A percentile compares a stretch with the other conserved stretches of the same genome.
Conservation (phyloP, 2,329 filamentous ascomycete species). For the Alternaria alternata region DNA sequence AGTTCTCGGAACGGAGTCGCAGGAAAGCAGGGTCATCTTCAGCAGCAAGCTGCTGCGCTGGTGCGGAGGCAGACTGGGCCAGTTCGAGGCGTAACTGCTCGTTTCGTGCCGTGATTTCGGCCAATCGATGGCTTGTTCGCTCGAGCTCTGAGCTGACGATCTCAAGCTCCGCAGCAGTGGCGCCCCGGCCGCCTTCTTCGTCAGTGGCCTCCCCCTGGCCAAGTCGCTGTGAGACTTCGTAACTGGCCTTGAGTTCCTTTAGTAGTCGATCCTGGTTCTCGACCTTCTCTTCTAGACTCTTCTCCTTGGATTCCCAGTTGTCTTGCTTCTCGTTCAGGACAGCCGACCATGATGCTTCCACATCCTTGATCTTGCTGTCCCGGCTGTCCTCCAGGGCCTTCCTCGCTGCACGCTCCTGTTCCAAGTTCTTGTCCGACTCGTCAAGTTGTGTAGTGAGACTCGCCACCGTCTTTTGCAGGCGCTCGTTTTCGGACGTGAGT, state of each 20-base stretch:
- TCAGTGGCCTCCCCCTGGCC: constrained; percentile 74
- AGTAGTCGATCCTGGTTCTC: constrained; percentile 92
- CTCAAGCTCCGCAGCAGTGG: constrained; percentile 89
- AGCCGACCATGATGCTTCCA: constrained; percentile 88
- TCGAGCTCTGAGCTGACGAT: constrained; percentile 93
- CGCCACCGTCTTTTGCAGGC: constrained; percentile 80
- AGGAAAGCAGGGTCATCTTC: constrained; percentile 92
- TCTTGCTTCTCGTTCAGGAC: constrained; percentile 92
- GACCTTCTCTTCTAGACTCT: constrained; percentile 87
- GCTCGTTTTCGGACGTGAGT: constrained; percentile 85
- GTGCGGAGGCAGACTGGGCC: constrained; percentile 84
- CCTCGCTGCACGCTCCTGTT: constrained; percentile 76
- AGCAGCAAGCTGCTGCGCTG: constrained; percentile 65
- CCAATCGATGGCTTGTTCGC: constrained; percentile 82
- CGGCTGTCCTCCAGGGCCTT: constrained; percentile 79
- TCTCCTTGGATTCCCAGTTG: constrained; percentile 96
- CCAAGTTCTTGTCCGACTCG: constrained; percentile 79
- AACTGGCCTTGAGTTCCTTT: constrained; percentile 95
- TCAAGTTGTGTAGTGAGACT: constrained; percentile 83
- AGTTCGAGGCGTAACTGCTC: constrained; percentile 91
- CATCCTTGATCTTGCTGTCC: constrained; percentile 83
- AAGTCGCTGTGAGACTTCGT: constrained; percentile 92
- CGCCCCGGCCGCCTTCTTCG: constrained; percentile 65
- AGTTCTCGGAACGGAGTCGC: constrained; percentile 91
- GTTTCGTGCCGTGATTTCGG: constrained; percentile 91